Percentiles rank a stretch among this genome's conserved stretches.
Evolutionary conservation across 768 basidiomycete species (phyloP).

Genomic region (Inosperma sp.): DNA sequence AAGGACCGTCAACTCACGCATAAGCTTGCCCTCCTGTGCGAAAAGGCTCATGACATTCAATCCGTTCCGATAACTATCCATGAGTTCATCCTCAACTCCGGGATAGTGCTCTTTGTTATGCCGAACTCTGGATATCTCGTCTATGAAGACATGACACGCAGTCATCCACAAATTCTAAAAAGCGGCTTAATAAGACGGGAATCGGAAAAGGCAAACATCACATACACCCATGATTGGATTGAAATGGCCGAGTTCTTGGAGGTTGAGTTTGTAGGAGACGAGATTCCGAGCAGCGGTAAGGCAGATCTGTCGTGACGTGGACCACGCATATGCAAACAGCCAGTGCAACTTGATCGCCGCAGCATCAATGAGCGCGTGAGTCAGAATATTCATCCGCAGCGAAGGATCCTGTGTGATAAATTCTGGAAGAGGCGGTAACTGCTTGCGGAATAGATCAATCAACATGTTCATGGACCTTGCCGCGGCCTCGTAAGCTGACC

Average conservation of each 20-base stretch:
- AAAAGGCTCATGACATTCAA: constrained; percentile 40
- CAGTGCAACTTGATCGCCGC: constrained; percentile 51
- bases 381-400: constrained; percentile 38
- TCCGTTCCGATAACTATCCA: constrained; percentile 37
- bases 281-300: constrained; percentile 42
- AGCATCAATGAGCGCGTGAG: constrained; percentile 44
- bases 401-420: constrained; percentile 31
- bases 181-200: constrained; percentile 5
- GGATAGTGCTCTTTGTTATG: constrained; percentile 31
- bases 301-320: constrained; percentile 41
- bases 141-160: constrained; percentile 44
- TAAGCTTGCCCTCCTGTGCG: constrained; percentile 41
- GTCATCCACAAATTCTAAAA: constrained; percentile 43
- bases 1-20: constrained; percentile 35
- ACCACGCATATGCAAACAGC: constrained; percentile 40
- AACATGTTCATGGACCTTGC: constrained; percentile 45
- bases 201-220: constrained; percentile 14
- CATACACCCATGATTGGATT: constrained; percentile 53
- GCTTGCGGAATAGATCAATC: constrained; percentile 38
- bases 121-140: constrained; percentile 42
- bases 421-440: constrained; percentile 31
- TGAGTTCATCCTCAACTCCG: constrained; percentile 38
- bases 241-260: constrained; percentile 37
- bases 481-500: constrained; percentile 37
- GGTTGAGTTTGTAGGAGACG: constrained; percentile 35